Conservation (phyloP, 169 alveolate species). For the Plasmodium fragile region DNA sequence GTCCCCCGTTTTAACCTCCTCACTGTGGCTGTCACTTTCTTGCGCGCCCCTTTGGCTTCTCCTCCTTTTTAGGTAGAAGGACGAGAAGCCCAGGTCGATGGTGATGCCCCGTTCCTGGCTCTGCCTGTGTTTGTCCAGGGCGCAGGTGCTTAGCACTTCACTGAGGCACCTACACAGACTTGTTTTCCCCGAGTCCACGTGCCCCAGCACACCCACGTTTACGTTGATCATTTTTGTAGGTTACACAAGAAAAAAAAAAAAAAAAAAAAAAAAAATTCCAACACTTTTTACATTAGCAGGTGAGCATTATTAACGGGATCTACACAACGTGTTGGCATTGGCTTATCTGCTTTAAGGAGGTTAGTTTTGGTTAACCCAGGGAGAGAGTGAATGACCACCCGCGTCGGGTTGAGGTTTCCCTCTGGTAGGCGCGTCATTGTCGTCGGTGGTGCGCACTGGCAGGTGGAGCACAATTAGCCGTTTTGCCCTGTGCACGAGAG, state of each 20-base stretch:
- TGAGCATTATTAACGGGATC: neutral
- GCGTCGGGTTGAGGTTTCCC: neutral
- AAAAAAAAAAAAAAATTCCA: neutral
- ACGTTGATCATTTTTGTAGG: constrained; percentile 77
- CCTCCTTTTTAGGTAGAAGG: constrained; percentile 83
- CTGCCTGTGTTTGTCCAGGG: constrained; percentile 94
- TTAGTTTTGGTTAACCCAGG: neutral
- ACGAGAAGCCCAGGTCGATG: constrained; percentile 94
- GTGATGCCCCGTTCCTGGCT: constrained; percentile 93
- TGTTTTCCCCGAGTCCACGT: constrained; percentile 95
- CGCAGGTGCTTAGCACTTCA: constrained; percentile 92
- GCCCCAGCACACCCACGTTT: constrained; percentile 94
- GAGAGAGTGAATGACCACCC: neutral
- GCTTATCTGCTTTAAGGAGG: neutral
- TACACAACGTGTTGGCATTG: neutral
- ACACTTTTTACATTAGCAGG: neutral
- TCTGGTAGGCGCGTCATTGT: too few species aligned
- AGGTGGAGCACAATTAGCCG: neutral
- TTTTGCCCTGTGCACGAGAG: neutral
- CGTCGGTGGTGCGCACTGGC: neutral
- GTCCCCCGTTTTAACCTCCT: neutral
- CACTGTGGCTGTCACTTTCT: too few species aligned
- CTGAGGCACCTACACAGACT: constrained; percentile 89
- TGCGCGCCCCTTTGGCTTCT: neutral
- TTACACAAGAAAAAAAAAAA: neutral